Percentiles rank a stretch among this genome's conserved stretches.
Evolutionary conservation across 2,329 filamentous ascomycete genomes (phyloP).

Genomic region (Xylariaceae sp.): DNA sequence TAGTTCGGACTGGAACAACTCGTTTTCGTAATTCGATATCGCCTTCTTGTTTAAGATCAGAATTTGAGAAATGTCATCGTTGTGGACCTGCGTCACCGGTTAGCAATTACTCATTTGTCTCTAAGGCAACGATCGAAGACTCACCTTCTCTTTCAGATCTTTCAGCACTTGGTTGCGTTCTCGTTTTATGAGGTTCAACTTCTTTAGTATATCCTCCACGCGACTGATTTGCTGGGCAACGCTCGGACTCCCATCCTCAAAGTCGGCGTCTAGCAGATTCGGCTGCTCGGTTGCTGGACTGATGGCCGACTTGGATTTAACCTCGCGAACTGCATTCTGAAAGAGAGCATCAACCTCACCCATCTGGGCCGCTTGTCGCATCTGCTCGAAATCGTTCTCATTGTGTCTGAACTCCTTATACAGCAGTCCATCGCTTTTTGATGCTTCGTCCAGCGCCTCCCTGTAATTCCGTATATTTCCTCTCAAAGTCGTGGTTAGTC

Average conservation of each 20-base stretch:
- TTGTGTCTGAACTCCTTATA: slow-evolving; percentile 80
- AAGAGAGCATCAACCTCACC: slow-evolving; percentile 87
- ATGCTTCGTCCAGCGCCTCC: slow-evolving; percentile 83
- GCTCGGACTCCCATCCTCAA: slow-evolving; percentile 71
- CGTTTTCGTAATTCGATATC: slow-evolving; percentile 83
- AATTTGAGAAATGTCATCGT: slow-evolving; percentile 95
- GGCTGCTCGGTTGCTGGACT: slow-evolving; percentile 62
- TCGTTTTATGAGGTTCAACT: slow-evolving; percentile 84
- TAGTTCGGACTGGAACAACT: slow-evolving; percentile 92
- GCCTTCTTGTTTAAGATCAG: slow-evolving; percentile 97
- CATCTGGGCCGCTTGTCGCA: slow-evolving; percentile 81
- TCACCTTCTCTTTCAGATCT: slow-evolving; percentile 94
- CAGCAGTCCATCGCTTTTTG: slow-evolving; percentile 77
- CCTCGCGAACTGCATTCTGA: slow-evolving; percentile 77
- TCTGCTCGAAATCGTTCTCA: slow-evolving; percentile 86
- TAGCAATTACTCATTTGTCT: slow-evolving; percentile 20
- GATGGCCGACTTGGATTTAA: slow-evolving; percentile 55
- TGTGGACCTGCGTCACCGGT: slow-evolving; percentile 62
- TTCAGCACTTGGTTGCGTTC: slow-evolving; percentile 90
- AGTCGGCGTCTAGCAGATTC: slow-evolving; percentile 86
- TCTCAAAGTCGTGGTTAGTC: slow-evolving; percentile 80
- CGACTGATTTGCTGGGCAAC: slow-evolving; percentile 83
- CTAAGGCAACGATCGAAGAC: slow-evolving; percentile 18
- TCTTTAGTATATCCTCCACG: slow-evolving; percentile 87
- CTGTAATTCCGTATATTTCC: slow-evolving; percentile 84